Evolutionary conservation across 2,329 filamentous ascomycete genomes (phyloP), one percentile per base, ranked within the genome.

Genomic region (Curvularia spicifera): DNA sequence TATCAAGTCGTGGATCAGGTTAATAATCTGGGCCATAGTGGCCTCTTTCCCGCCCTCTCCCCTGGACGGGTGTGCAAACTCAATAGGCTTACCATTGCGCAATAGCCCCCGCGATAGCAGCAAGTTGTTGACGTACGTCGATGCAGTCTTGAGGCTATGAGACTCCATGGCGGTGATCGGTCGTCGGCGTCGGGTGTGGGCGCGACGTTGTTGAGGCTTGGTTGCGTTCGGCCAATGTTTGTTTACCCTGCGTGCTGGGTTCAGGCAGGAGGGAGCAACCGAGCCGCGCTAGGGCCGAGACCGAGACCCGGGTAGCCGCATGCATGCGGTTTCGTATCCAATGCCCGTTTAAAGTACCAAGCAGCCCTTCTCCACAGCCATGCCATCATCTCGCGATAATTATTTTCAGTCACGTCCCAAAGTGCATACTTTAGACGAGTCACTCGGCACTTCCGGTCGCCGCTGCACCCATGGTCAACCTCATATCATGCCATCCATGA

Each of bases 1-100:
- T 58, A 99, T 91, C 67, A 99, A 79, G 74, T 99, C 95, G 77
- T 99, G 97, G 48, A 99, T 87, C 24, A 99, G 84, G 73, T 94
- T 91, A 79, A 99, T 97, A 68, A 98, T 89, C 65, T 88, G 87
- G 20, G 90, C 89, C 88, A 95, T 94, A 18, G 90, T 91, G 50
- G 84, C 85, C 71, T 85, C 84, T 37, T 86, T 82, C 18, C 85
- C 86, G 18, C 84, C 83, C 63, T 88, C 85, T 58, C 83, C 84
- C 62, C 86, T 82, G 52, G 86, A 86, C 8, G 91, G 89, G 61
- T 87, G 82, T 59, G 90, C 88, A 76, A 99, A 99, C 76, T 97
- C 89, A 77, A 99, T 91, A 42, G 80, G 82, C 69, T 89, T 86
- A 65, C 89, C 84, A 80, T 86, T 83, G 58, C 85, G 84, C 40